These are phyloP conservation scores for Stemphylium lycopersici DNA, from an alignment of 2,329 filamentous ascomycete species.

Conservation along the genomic window DNA sequence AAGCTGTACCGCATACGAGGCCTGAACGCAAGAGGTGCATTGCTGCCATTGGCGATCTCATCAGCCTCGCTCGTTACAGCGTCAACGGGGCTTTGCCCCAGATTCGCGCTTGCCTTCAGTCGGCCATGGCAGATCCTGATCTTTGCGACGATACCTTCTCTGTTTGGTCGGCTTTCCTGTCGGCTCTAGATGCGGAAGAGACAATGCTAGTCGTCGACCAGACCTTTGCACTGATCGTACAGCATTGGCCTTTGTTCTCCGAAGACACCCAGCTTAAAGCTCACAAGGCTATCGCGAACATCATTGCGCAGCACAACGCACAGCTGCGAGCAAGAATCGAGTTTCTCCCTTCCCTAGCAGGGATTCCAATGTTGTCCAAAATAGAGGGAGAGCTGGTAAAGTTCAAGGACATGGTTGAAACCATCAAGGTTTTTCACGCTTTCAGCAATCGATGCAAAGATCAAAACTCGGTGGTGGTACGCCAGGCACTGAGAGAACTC, in stretches of 20 bases:
- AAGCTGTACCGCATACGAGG: conserved; percentile 58
- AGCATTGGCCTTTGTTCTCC: conserved; percentile 76
- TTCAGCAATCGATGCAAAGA: conserved; percentile 77
- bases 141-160: conserved; percentile 80
- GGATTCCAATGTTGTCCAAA: conserved; percentile 71
- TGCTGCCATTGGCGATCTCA: conserved; percentile 85
- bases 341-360: conserved; percentile 77
- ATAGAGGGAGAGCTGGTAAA: conserved; percentile 69
- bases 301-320: conserved; percentile 67
- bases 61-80: conserved; percentile 73
- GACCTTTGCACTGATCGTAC: conserved; percentile 84
- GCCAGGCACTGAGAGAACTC: conserved; percentile 80
- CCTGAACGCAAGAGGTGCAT: conserved; percentile 79
- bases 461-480: conserved; percentile 85
- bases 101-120: conserved; percentile 91
- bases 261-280: conserved; percentile 65
- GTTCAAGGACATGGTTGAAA: conserved; percentile 69
- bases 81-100: conserved; percentile 84
- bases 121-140: conserved; percentile 75
- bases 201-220: conserved; percentile 82
- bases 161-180: conserved; percentile 83
- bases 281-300: conserved; percentile 65
- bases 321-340: conserved; percentile 71
- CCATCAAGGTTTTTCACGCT: conserved; percentile 69
- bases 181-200: conserved; percentile 73